Base-by-base conservation (phyloP, 2,329 filamentous ascomycete genomes). In the Keithomyces neogunnii region DNA sequence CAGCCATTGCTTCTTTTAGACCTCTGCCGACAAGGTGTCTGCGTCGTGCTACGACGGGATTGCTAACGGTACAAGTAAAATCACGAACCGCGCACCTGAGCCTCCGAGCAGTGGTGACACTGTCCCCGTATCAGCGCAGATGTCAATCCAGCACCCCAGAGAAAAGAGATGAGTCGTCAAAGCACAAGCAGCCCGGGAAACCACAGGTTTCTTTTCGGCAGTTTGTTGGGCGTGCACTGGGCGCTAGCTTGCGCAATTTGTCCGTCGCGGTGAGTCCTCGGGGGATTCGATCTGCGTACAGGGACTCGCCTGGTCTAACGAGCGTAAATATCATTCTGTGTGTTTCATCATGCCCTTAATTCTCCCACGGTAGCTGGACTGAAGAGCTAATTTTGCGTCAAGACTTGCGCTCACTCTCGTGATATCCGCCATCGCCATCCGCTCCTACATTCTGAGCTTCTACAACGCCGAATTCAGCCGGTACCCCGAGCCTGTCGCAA, bases 401-500 rank as follows among this genome's bases (percentile, higher is more conserved):
- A 70, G 67, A 9, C 57, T 69, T 8, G 33, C 63, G 19, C 51
- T 66, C 13, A 63, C 62, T 11, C 55, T 62, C 39, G 56, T 58
- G 40, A 56, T 69, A 50, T 63, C 57, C 48, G 61, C 55, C 44
- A 60, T 69, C 40, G 62, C 66, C 31, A 59, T 68, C 32, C 60
- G 62, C 53, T 63, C 74, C 47, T 81, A 80, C 66, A 75, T 78
- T 55, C 69, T 69, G 56, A 78, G 78, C 57, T 82, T 81, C 63
- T 75, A 81, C 60, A 72, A 75, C 49, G 62, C 69, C 31, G 73
- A 80, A 52, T 79, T 81, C 59, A 80, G 76, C 48, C 72, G 69
- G 53, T 82, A 76, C 63, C 88, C 88, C 2, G 80, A 86, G 42
- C 76, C 82, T 1, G 82, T 92, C 35, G 87, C 87, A 8, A 84